A percentile compares a stretch with the other conserved stretches of the same genome.
Conservation (phyloP, 306 rosid genomes). For the Casuarina cunninghamiana region DNA sequence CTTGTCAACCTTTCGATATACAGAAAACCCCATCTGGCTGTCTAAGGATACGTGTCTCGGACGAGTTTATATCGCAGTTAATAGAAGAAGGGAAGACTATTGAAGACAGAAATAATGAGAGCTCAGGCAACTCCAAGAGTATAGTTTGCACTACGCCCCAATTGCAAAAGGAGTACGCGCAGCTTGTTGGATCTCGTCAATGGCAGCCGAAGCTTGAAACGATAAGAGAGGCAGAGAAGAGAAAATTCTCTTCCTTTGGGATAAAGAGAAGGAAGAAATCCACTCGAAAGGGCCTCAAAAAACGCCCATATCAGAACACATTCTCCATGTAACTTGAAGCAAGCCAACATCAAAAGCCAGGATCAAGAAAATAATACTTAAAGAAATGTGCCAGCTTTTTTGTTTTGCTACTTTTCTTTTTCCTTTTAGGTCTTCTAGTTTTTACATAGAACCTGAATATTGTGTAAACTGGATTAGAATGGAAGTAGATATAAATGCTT, state of each 20-base stretch:
- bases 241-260: conserved; percentile 33
- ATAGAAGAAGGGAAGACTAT: conserved; percentile 20
- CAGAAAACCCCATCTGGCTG: conserved; percentile 37
- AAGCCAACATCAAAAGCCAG: conserved; percentile 4
- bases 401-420: neutral
- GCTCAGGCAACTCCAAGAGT: neutral
- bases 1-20: conserved; percentile 34
- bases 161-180: conserved; percentile 37
- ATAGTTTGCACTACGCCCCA: conserved; percentile 38
- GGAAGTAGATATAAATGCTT: neutral
- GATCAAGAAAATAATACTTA: conserved; percentile 1
- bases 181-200: conserved; percentile 30
- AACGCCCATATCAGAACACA: neutral
- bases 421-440: neutral
- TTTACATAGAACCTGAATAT: neutral
- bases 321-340: neutral
- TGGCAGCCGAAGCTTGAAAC: conserved; percentile 50
- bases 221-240: conserved; percentile 32
- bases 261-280: conserved; percentile 27
- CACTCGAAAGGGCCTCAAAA: conserved; percentile 9
- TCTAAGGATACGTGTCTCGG: conserved; percentile 40
- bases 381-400: neutral
- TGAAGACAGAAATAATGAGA: neutral
- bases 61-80: conserved; percentile 42
- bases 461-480: neutral